Evolutionary conservation across 2,329 filamentous ascomycete genomes (phyloP), one percentile per base, ranked within the genome.

Genomic region (Diplodia sapinea): DNA sequence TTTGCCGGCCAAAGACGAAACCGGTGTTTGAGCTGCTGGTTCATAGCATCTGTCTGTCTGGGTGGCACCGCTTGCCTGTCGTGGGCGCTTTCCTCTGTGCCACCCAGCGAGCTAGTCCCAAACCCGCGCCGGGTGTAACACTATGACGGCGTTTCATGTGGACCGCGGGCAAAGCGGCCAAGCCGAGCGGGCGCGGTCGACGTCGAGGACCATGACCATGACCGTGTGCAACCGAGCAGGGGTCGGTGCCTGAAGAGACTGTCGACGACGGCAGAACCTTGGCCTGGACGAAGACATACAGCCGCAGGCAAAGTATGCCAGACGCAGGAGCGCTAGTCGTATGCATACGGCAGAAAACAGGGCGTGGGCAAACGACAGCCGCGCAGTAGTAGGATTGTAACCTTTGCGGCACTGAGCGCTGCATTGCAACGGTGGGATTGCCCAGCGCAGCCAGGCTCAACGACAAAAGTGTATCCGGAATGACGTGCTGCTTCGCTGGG

Each of bases 391-490:
- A 26, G 12, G 50, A 26, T 26, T 33, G 43, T 15, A 43, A 49
- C 43, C 26, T n/a, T 23, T 17, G 31, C 17, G 9, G 5, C 20
- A 47, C 12, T 47, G 43, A 47, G 43, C n/a, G 38, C 50, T 38
- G 59, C 59, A 38, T 63, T 63, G 59, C 59, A 63, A 63, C 59
- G 59, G 59, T 63, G 59, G 59, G 47, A 63, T 63, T 63, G 23
- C 23, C 23, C 23, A 23, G 23, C 23, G 23, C 23, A 23, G 23
- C 23, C 23, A 2, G 23, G 23, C 23, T 23, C 23, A n/a, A 50
- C 33, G 56, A 20, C 6, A 23, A 23, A 23, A 23, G 23, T 23
- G 31, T 9, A 13, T 38, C 12, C 20, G 9, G 33, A 38, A 12
- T 36, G 40, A 17, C 40, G 40, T 43, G 40, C 40, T 43, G 8